Base-by-base conservation (phyloP, 768 basidiomycete species). In the Tricholoma hemisulphureum region DNA sequence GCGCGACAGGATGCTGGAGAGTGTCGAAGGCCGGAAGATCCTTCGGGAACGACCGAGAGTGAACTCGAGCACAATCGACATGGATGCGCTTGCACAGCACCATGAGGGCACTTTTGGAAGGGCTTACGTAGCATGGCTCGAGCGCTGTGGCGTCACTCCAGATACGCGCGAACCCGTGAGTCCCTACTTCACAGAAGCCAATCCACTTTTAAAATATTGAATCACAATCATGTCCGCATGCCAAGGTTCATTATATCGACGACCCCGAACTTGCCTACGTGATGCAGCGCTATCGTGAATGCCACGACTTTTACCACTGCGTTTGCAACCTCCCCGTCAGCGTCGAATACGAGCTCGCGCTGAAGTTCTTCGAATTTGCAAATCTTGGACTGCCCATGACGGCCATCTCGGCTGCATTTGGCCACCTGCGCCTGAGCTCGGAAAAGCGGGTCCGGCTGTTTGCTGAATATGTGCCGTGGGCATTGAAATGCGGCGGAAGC, bases 221-320 rank as follows among this genome's bases (percentile, higher is more conserved):
- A 20, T 43, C n/a, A 21, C 50, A 57, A 59, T 54, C 59, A 24
- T 34, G 57, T 32, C 55, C 29, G 31, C 31, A 18, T 55, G 23
- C n/a, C n/a, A 65, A 98, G 95, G 95, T 97, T 6, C 91, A 88
- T 62, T 98, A 98, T 67, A 88, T 98, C 56, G 84, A 90, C 67
- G 93, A 98, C 66, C 94, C 95, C 2, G 95, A 97, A 66, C 83
- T 97, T 10, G 97, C 97, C 23, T 98, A 97, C 71, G 91, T 98
- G 55, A 93, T 99, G 90, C 93, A 95, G 63, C 88, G 96, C 51
- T 99, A 98, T 71, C 88, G 96, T 23, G 95, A 99, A 75, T 96
- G 91, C 61, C 97, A 99, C 73, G 96, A 99, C 74, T 89, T 98
- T 63, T 97, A 98, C 69, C 97, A 99, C 68, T 92, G 91, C 66